phyloP scores from a whole-genome alignment of 192 early-diverging fungal species.

The Backusella mclennaniae region DNA sequence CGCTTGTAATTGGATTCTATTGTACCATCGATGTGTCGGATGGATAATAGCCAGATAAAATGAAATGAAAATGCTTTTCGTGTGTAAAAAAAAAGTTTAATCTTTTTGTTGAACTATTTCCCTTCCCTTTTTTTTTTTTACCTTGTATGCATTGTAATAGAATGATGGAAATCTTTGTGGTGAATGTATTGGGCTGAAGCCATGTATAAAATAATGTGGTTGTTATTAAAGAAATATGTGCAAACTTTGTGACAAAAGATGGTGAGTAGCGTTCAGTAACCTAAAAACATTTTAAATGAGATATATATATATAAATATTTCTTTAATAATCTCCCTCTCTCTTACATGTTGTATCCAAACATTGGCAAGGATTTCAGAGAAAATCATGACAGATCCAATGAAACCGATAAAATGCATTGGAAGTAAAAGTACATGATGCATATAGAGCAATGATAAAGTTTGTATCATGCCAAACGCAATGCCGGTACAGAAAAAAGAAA shows the following conservation, averaged over 20 bases:
- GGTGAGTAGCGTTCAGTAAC: neutral
- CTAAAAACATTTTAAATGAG: neutral
- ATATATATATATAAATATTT: neutral
- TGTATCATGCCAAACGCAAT: constrained; percentile 1
- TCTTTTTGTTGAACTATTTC: too few relatives aligned
- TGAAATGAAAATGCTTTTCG: neutral
- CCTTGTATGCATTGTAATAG: constrained; percentile 3
- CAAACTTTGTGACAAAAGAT: neutral
- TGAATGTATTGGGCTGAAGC: neutral
- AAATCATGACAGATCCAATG: neutral
- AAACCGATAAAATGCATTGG: constrained; percentile 5
- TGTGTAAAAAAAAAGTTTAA: neutral
- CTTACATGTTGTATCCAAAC: neutral
- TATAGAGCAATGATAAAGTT: neutral
- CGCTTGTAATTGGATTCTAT: constrained; percentile 5
- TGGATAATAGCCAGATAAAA: constrained; percentile 8
- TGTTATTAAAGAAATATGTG: constrained; percentile 1
- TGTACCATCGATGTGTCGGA: neutral
- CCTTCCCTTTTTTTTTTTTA: neutral
- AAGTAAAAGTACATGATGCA: neutral
- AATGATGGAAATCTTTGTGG: neutral
- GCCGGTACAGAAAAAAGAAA: neutral
- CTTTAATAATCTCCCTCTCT: neutral
- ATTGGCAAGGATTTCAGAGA: neutral
- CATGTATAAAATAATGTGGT: constrained; percentile 4